A percentile compares a stretch with the other conserved stretches of the same genome.
phyloP scores from a whole-genome alignment of 768 basidiomycete genomes.

The Leucocoprinus birnbaumii region DNA sequence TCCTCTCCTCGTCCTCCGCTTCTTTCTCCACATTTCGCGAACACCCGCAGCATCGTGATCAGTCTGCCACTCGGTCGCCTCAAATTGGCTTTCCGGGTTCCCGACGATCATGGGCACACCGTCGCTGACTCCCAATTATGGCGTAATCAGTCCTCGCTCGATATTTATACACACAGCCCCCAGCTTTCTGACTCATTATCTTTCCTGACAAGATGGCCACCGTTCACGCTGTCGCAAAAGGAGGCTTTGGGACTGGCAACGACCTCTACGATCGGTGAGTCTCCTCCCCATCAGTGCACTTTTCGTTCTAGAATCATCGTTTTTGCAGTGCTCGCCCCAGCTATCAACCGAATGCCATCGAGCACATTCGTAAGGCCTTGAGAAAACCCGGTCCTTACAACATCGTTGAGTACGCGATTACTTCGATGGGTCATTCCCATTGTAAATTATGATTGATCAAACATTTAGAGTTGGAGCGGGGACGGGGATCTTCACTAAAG shows the following conservation, averaged over 20 bases:
- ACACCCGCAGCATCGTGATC: too few relatives aligned
- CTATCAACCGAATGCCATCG: conserved; percentile 65
- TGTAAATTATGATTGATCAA: background rate
- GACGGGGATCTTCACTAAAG: conserved; percentile 87
- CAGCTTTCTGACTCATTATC: conserved; percentile 1
- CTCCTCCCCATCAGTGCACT: background rate
- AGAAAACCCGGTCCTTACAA: conserved; percentile 41
- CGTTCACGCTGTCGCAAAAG: conserved; percentile 66
- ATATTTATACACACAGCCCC: background rate
- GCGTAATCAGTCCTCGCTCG: background rate
- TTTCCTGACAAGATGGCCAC: conserved; percentile 24
- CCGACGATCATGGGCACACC: background rate
- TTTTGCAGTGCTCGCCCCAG: conserved; percentile 70
- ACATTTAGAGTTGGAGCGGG: conserved; percentile 70
- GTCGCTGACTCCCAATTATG: background rate
- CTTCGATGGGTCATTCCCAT: too few relatives aligned
- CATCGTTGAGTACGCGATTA: conserved; percentile 67
- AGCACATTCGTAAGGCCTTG: conserved; percentile 53
- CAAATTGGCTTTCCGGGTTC: too few relatives aligned
- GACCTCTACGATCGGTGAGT: conserved; percentile 73
- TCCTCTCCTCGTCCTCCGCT: too few relatives aligned
- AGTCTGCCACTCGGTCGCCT: too few relatives aligned
- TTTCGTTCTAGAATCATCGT: background rate
- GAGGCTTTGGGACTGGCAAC: conserved; percentile 78
- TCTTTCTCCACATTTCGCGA: too few relatives aligned